Percentiles rank a stretch among this genome's conserved stretches.
Conservation (phyloP, 139 green algal species). For the Chlorella ohadii region DNA sequence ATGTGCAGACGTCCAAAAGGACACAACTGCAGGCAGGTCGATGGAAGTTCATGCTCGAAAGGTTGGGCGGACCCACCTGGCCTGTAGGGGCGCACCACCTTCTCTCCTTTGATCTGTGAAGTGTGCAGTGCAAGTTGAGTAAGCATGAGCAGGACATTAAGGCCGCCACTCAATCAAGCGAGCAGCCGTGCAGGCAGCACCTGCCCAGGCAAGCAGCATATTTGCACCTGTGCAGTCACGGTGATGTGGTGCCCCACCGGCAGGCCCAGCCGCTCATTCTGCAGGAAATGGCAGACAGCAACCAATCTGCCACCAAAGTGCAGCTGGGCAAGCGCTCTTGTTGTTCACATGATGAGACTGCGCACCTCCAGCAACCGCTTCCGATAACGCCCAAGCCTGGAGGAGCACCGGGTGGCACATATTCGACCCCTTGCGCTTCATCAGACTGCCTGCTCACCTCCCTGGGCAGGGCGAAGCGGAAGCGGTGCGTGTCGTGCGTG, state of each 20-base stretch:
- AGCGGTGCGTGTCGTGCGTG: constrained; percentile 6
- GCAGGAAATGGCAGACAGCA: not conserved
- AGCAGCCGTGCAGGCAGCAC: not conserved
- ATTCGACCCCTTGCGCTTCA: no score
- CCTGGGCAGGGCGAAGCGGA: not conserved
- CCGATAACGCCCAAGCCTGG: no score
- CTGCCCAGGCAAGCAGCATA: not conserved
- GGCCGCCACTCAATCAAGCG: no score
- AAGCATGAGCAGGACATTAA: no score
- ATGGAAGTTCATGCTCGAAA: not conserved
- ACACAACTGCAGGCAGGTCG: no score
- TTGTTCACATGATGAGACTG: no score
- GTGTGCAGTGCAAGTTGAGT: no score
- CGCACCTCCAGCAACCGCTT: no score
- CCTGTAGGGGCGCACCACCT: not conserved
- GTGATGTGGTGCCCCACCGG: constrained; percentile 12
- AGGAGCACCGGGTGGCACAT: no score
- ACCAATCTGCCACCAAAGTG: no score
- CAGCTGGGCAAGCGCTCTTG: no score
- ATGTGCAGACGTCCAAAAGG: not conserved
- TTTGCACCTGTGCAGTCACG: not conserved
- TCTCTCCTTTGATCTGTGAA: not conserved
- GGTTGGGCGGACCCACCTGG: not conserved
- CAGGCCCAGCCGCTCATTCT: constrained; percentile 12
- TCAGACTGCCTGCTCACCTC: not conserved